Conservation (phyloP, 2,329 filamentous ascomycete genomes). For the Fusarium sp. region DNA sequence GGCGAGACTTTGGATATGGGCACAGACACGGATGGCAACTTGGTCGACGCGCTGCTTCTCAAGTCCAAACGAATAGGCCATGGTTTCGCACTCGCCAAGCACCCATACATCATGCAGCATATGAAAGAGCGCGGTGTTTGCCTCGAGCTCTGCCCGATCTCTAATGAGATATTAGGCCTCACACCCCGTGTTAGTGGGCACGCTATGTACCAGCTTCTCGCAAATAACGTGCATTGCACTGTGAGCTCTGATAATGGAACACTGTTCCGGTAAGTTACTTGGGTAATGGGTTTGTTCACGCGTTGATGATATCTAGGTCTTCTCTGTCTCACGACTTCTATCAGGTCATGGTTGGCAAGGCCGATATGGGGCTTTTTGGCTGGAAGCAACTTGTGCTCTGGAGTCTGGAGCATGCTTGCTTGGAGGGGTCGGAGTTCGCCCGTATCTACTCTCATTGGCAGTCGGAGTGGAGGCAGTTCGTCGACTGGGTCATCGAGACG, state of each 20-base stretch:
- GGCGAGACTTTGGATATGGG: slow-evolving; percentile 81
- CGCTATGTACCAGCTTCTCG: slow-evolving; percentile 76
- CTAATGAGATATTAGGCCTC: slow-evolving; percentile 82
- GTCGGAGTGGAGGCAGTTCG: slow-evolving; percentile 71
- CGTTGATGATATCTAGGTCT: slow-evolving; percentile 63
- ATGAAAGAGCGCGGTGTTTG: slow-evolving; percentile 77
- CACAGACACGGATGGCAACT: slow-evolving; percentile 75
- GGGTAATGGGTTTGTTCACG: background rate
- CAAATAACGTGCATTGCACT: slow-evolving; percentile 81
- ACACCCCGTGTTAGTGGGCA: slow-evolving; percentile 77
- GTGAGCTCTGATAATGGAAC: slow-evolving; percentile 84
- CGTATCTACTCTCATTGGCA: slow-evolving; percentile 63
- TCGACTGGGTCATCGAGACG: slow-evolving; percentile 64
- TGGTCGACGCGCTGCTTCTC: slow-evolving; percentile 78
- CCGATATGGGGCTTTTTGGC: slow-evolving; percentile 77
- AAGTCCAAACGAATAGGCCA: slow-evolving; percentile 81
- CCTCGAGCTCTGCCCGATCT: slow-evolving; percentile 84
- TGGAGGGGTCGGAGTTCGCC: slow-evolving; percentile 60
- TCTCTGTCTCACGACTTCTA: slow-evolving; percentile 84
- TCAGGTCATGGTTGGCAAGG: slow-evolving; percentile 79
- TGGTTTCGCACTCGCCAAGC: slow-evolving; percentile 78
- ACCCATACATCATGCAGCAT: slow-evolving; percentile 75
- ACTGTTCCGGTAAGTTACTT: slow-evolving; percentile 72
- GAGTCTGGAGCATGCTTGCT: slow-evolving; percentile 75
- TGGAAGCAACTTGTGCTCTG: slow-evolving; percentile 79